Evolutionary conservation across 106 monocot species (phyloP), one percentile per base, ranked within the genome.

Genomic region (Phalaenopsis aphrodite): DNA sequence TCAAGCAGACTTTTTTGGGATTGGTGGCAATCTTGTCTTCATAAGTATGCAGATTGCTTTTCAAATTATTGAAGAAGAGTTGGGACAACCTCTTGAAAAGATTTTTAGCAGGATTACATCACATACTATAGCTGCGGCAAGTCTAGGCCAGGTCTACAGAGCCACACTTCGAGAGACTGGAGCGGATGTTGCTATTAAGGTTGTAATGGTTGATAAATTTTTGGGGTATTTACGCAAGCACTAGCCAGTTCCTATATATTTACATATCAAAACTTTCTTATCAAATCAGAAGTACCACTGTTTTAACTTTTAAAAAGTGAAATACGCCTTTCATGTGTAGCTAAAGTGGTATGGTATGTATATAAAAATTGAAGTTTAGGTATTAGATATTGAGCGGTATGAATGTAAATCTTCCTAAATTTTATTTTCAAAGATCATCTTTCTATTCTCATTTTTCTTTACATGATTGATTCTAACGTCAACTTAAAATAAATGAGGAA

Each of bases 111-210:
- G 75, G 84, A 99, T 99, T 41, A 93, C 98, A 18, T 85, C 94
- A 2, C 81, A 83, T 80, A 99, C 98, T 9, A 93, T 99, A 72
- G 98, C 94, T 38, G 98, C 98, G 56, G 98, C 98, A 39, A 99
- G 98, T 81, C 81, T 98, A 74, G 98, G 94, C 9, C 98, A 99
- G 82, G 98, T 99, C 45, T 99, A 99, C 79, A 90, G 89, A 67
- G 98, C 98, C 66, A 99, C 98, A 67, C 86, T 99, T n/a, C 85
- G 89, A n/a, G 98, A 93, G 9, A 92, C 98, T 17, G 94, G 98
- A 57, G 98, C 94, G 80, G 94, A 99, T 83, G 98, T 99, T 81
- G 98, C 98, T 65, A 93, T 99, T 57, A 99, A 99, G 98, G 98
- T 99, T 78, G 47, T 85, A 41, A 46, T 67, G 55, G 42, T 19